Percentiles rank a stretch among this genome's conserved stretches.
Conservation (phyloP, 306 rosid species). For the Senna tora region DNA sequence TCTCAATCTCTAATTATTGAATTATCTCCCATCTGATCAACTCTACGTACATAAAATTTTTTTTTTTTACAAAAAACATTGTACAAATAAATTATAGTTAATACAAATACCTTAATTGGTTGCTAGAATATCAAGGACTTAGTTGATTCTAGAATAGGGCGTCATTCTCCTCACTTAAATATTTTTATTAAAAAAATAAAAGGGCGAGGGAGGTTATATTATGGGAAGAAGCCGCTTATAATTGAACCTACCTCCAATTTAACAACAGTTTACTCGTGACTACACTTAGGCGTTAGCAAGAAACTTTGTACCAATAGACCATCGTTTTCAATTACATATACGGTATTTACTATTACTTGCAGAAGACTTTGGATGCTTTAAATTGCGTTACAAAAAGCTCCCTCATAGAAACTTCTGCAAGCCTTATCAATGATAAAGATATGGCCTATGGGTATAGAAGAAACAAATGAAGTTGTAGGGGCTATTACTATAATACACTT, state of each 20-base stretch:
- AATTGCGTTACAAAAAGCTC: conserved; percentile 22
- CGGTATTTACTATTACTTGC: not conserved
- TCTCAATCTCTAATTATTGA: no score
- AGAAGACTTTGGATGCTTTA: conserved; percentile 46
- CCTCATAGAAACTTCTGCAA: conserved; percentile 40
- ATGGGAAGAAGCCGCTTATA: conserved; percentile 8
- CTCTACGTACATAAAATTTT: no score
- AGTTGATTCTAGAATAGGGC: no score
- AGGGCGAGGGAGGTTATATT: not conserved
- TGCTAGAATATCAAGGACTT: no score
- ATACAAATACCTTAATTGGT: no score
- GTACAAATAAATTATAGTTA: no score
- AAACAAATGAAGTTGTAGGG: conserved; percentile 39
- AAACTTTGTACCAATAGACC: conserved; percentile 16
- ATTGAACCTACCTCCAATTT: conserved; percentile 40
- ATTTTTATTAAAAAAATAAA: no score
- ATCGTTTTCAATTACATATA: conserved; percentile 37
- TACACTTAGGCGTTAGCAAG: not conserved
- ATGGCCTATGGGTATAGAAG: conserved; percentile 17
- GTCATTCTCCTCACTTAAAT: no score
- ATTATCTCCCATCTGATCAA: no score
- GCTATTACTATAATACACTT: not conserved
- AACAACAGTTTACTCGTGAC: conserved; percentile 31
- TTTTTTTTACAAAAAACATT: no score
- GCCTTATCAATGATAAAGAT: conserved; percentile 24